These are phyloP conservation scores for Penicillium carneum DNA, from an alignment of 2,329 filamentous ascomycete species.

Conservation along the genomic window DNA sequence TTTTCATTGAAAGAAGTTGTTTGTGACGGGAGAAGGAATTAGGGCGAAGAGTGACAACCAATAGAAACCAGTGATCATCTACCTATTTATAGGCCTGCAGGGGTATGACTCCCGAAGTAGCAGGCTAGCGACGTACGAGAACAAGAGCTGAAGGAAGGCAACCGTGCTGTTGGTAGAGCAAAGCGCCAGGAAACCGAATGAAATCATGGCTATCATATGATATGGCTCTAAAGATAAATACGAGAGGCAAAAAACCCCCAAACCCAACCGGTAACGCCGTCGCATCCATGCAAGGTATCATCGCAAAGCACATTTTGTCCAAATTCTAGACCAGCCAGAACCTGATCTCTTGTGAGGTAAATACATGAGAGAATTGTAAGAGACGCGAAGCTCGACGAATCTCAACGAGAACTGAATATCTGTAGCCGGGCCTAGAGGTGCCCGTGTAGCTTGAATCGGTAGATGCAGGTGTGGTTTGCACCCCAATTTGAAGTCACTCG, in stretches of 20 bases:
- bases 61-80: neutral
- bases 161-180: too few species aligned
- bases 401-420: neutral
- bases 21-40: neutral
- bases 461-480: conserved; percentile 54
- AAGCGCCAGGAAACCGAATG: neutral
- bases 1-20: neutral
- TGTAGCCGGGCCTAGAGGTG: conserved; percentile 35
- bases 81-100: neutral
- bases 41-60: too few species aligned
- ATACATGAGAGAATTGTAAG: conserved; percentile 16
- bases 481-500: conserved; percentile 56
- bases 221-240: conserved; percentile 9
- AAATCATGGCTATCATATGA: conserved; percentile 12
- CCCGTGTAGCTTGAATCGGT: conserved; percentile 56
- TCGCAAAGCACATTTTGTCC: conserved; percentile 22
- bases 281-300: conserved; percentile 33
- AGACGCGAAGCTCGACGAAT: neutral
- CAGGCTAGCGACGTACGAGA: too few species aligned
- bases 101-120: too few species aligned
- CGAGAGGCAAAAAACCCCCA: neutral
- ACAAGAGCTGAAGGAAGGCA: neutral
- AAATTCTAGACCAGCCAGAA: conserved; percentile 12
- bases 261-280: conserved; percentile 27
- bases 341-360: neutral